phyloP scores from a whole-genome alignment of 2,329 filamentous ascomycete genomes.

The Pseudogymnoascus sp. region DNA sequence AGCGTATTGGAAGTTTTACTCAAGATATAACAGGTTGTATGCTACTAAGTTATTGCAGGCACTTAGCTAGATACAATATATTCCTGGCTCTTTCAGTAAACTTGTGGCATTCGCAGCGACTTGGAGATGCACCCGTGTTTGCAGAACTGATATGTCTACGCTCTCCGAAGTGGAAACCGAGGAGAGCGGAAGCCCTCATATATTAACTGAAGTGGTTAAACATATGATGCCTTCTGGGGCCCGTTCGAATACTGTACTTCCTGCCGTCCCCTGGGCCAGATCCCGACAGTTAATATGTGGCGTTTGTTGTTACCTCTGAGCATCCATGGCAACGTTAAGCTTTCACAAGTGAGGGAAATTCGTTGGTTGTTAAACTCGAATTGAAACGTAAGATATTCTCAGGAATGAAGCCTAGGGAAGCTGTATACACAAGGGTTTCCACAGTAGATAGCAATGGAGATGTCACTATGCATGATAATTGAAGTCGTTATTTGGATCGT shows the following conservation, averaged over 20 bases:
- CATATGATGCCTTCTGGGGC: background rate
- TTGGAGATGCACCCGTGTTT: background rate
- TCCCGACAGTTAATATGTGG: background rate
- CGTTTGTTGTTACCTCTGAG: background rate
- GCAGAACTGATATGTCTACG: background rate
- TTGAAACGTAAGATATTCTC: background rate
- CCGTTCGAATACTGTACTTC: background rate
- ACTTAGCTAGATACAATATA: background rate
- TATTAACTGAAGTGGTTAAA: background rate
- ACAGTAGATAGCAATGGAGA: background rate
- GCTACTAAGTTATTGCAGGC: background rate
- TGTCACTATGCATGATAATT: slow-evolving; percentile 5
- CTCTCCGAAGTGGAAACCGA: background rate
- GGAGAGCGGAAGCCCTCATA: background rate
- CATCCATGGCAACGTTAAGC: background rate
- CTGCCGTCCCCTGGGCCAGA: background rate
- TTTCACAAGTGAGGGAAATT: background rate
- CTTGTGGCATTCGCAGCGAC: background rate
- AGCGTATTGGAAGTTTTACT: background rate
- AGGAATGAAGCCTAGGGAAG: background rate
- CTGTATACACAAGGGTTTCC: background rate
- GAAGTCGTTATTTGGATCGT: slow-evolving; percentile 9
- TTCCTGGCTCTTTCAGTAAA: background rate
- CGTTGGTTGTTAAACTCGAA: background rate
- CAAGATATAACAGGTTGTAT: background rate